phyloP scores from a whole-genome alignment of 257 asterid genomes.

The Nicotiana sylvestris region DNA sequence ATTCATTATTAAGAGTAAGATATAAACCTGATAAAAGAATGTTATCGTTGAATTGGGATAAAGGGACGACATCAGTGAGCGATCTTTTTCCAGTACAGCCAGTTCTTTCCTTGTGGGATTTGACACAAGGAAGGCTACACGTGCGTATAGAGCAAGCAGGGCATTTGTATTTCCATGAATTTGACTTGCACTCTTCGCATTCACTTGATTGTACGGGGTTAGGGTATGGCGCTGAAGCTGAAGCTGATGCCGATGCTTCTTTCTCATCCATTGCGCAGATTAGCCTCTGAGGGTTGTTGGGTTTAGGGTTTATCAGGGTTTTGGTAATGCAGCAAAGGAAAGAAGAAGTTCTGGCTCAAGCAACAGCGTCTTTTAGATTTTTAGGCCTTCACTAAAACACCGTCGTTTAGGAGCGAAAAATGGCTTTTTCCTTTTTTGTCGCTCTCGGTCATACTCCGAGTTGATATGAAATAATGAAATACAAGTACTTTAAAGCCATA shows the following conservation, averaged over 20 bases:
- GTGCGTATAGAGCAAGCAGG: conserved; percentile 84
- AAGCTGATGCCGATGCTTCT: conserved; percentile 1
- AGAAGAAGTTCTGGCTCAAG: no score
- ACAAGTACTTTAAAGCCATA: no score
- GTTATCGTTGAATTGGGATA: conserved; percentile 69
- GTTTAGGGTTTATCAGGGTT: no score
- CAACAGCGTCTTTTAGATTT: no score
- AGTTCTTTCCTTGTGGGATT: conserved; percentile 80
- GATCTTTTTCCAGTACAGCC: conserved; percentile 68
- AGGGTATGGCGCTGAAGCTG: neutral
- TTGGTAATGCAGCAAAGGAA: no score
- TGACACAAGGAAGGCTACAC: conserved; percentile 88
- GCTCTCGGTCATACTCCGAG: no score
- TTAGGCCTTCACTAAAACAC: no score
- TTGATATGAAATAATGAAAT: no score
- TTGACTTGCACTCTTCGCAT: conserved; percentile 68
- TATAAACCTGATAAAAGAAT: conserved; percentile 61
- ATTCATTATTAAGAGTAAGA: neutral
- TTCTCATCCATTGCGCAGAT: conserved; percentile 16
- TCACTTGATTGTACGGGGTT: conserved; percentile 8
- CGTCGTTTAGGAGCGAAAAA: no score
- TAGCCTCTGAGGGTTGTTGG: no score
- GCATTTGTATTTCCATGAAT: conserved; percentile 80
- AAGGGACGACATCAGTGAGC: conserved; percentile 47
- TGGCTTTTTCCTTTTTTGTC: no score